These are phyloP conservation scores for Aspergillus candidus DNA, from an alignment of 2,329 filamentous ascomycete species.

Conservation along the genomic window DNA sequence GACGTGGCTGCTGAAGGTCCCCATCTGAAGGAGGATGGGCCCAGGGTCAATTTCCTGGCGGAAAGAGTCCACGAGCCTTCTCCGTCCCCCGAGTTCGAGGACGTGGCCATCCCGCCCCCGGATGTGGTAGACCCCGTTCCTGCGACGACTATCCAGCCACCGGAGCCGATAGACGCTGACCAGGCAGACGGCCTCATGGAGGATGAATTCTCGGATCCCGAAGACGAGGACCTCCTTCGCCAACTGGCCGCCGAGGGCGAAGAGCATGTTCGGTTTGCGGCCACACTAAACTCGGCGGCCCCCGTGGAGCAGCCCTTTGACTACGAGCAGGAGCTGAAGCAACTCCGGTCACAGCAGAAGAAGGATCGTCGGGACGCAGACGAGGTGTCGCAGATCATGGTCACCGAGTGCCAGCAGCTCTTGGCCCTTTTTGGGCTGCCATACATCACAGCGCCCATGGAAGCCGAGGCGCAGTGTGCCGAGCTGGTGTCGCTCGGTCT, in stretches of 20 bases:
- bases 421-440: constrained; percentile 87
- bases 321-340: constrained; percentile 81
- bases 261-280: constrained; percentile 89
- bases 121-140: constrained; percentile 6
- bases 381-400: constrained; percentile 94
- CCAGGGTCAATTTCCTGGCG: background rate
- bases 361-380: constrained; percentile 94
- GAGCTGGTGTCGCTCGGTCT: constrained; percentile 79
- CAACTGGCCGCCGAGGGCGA: constrained; percentile 86
- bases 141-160: constrained; percentile 5
- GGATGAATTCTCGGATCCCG: constrained; percentile 73
- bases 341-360: constrained; percentile 87
- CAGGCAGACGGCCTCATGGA: constrained; percentile 31
- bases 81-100: constrained; percentile 36
- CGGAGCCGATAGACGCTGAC: constrained; percentile 5
- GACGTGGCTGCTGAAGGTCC: background rate
- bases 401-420: constrained; percentile 87
- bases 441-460: constrained; percentile 97
- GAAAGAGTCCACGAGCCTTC: constrained; percentile 25
- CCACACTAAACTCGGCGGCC: constrained; percentile 71
- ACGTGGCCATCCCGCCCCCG: constrained; percentile 13
- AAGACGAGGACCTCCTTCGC: constrained; percentile 81
- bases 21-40: no score
- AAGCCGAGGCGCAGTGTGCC: constrained; percentile 95
- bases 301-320: constrained; percentile 64